Conservation (phyloP, 2,329 filamentous ascomycete species). For the Epicoccum sorghinum region DNA sequence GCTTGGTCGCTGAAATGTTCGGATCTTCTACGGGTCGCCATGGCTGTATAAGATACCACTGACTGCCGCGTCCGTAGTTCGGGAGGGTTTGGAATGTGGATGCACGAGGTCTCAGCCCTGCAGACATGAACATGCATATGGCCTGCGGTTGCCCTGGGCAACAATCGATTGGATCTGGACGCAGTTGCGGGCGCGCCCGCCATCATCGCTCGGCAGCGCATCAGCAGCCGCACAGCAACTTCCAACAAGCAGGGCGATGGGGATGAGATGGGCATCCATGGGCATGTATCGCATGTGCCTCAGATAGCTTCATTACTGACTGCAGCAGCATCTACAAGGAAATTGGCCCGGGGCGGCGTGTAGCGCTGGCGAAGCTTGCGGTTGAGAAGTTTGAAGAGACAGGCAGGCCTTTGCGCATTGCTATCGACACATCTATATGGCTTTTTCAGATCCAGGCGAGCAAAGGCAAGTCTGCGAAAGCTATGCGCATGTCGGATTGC, state of each 20-base stretch:
- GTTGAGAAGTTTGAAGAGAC: slow-evolving; percentile 75
- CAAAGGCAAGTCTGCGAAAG: slow-evolving; percentile 58
- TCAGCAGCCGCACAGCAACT: background rate
- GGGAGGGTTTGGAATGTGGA: slow-evolving; percentile 16
- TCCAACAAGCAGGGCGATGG: slow-evolving; percentile 6
- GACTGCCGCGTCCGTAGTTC: background rate
- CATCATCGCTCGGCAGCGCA: slow-evolving; percentile 17
- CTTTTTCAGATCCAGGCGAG: slow-evolving; percentile 90
- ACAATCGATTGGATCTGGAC: slow-evolving; percentile 43
- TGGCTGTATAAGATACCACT: slow-evolving; percentile 1
- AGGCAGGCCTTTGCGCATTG: slow-evolving; percentile 78
- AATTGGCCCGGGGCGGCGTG: slow-evolving; percentile 78
- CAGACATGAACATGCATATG: background rate
- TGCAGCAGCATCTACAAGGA: slow-evolving; percentile 80
- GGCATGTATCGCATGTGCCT: slow-evolving; percentile 30
- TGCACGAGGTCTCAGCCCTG: background rate
- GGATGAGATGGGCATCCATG: slow-evolving; percentile 49
- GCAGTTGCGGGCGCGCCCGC: slow-evolving; percentile 10
- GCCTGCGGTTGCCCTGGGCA: slow-evolving; percentile 32
- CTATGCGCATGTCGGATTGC: background rate
- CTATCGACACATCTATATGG: slow-evolving; percentile 97
- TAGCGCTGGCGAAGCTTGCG: slow-evolving; percentile 83
- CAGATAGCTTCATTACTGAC: slow-evolving; percentile 19
- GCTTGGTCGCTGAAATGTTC: slow-evolving; percentile 19
- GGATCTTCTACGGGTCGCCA: slow-evolving; percentile 34